Conservation (phyloP, 1,284 basidiomycete genomes). For the Papiliotrema terrestris region DNA sequence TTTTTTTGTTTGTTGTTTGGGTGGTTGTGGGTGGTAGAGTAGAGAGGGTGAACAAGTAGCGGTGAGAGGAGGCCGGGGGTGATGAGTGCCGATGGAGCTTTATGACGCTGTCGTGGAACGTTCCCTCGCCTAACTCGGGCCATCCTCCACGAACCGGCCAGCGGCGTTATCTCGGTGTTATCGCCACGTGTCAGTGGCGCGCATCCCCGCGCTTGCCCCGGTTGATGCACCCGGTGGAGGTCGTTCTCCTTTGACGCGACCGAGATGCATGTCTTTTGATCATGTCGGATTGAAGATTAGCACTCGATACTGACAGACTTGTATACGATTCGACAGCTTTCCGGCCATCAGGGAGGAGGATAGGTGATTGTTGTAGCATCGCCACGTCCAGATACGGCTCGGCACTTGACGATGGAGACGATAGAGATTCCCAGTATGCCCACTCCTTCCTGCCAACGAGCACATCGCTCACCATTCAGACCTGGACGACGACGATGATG, state of each 20-base stretch:
- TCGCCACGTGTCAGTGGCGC: neutral
- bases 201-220: neutral
- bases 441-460: neutral
- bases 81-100: neutral
- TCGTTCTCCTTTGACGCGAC: neutral
- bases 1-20: neutral
- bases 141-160: neutral
- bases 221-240: neutral
- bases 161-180: neutral
- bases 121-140: too few relatives aligned
- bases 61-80: neutral
- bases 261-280: neutral
- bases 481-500: conserved; percentile 43
- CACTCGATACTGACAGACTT: neutral
- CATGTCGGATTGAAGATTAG: neutral
- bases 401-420: conserved; percentile 19
- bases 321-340: neutral
- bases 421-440: conserved; percentile 45
- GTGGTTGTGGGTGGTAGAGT: neutral
- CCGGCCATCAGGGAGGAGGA: neutral
- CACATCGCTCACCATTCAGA: conserved; percentile 14
- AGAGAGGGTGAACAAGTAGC: neutral
- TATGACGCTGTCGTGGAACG: neutral
- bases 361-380: neutral
- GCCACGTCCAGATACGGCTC: neutral